phyloP scores from a whole-genome alignment of 177 flowering plant species.

The Vitis hybrid region DNA sequence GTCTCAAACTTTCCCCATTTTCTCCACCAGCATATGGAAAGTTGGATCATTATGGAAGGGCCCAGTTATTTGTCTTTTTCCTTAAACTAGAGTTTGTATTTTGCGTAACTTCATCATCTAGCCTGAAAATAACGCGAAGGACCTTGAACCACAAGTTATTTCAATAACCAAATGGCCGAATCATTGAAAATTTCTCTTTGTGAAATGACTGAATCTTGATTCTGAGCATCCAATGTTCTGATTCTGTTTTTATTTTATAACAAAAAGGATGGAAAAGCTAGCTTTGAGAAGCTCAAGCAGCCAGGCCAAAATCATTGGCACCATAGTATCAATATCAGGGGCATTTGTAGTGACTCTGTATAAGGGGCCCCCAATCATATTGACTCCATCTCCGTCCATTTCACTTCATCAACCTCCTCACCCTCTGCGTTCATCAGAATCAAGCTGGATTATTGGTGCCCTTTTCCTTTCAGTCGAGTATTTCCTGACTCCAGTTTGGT shows the following conservation, averaged over 20 bases:
- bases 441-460: constrained; percentile 60
- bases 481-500: constrained; percentile 49
- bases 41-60: no score
- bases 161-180: no score
- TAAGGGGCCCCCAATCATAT: constrained; percentile 47
- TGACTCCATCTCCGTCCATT: constrained; percentile 15
- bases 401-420: constrained; percentile 16
- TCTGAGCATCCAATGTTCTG: background rate
- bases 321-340: constrained; percentile 58
- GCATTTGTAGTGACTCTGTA: constrained; percentile 64
- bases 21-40: no score
- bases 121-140: no score
- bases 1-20: no score
- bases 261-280: constrained; percentile 55
- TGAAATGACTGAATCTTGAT: no score
- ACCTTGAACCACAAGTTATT: no score
- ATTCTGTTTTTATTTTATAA: background rate
- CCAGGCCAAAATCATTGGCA: constrained; percentile 53
- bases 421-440: constrained; percentile 18
- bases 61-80: no score
- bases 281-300: constrained; percentile 47
- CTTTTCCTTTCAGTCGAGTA: constrained; percentile 47
- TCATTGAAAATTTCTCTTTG: no score
- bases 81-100: no score
- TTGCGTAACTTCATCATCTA: no score